Evolutionary conservation across 148 eudicot genomes (phyloP).

Genomic region (Fallopia convolvulus): DNA sequence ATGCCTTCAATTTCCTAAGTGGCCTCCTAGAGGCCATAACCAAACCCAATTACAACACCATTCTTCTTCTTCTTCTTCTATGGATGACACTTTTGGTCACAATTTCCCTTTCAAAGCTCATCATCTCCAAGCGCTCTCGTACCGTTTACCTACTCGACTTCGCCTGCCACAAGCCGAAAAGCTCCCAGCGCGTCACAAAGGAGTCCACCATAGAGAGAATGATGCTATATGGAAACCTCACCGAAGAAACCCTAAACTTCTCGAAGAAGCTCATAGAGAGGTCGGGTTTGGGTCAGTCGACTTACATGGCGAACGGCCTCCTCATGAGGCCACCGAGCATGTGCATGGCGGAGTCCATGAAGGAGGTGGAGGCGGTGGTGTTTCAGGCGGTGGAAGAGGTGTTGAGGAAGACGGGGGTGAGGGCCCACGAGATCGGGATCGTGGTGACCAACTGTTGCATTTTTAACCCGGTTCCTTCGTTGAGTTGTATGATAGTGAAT

Average conservation of each 20-base stretch:
- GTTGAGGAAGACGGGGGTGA: constrained; percentile 21
- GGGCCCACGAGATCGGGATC: constrained; percentile 19
- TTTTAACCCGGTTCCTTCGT: constrained; percentile 38
- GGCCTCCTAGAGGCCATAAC: too few relatives aligned
- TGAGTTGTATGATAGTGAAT: constrained; percentile 29
- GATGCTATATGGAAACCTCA: not conserved
- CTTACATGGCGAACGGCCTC: constrained; percentile 16
- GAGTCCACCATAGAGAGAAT: not conserved
- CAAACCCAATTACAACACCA: not conserved
- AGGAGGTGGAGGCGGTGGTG: constrained; percentile 20
- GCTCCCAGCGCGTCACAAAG: constrained; percentile 9
- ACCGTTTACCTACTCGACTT: constrained; percentile 18
- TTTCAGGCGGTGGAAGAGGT: constrained; percentile 23
- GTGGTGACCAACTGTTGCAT: constrained; percentile 36
- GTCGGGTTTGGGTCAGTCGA: constrained; percentile 20
- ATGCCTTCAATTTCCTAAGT: not conserved
- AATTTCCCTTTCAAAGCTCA: not conserved
- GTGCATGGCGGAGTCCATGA: constrained; percentile 12
- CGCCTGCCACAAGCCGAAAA: constrained; percentile 20
- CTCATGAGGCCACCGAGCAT: not conserved
- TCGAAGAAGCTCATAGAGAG: not conserved
- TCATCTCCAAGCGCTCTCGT: not conserved
- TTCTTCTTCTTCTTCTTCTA: not conserved
- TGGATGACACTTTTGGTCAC: not conserved
- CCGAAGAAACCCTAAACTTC: constrained; percentile 12